Evolutionary conservation across 2,329 filamentous ascomycete genomes (phyloP), one percentile per base, ranked within the genome.

Genomic region (Apiospora koreana): DNA sequence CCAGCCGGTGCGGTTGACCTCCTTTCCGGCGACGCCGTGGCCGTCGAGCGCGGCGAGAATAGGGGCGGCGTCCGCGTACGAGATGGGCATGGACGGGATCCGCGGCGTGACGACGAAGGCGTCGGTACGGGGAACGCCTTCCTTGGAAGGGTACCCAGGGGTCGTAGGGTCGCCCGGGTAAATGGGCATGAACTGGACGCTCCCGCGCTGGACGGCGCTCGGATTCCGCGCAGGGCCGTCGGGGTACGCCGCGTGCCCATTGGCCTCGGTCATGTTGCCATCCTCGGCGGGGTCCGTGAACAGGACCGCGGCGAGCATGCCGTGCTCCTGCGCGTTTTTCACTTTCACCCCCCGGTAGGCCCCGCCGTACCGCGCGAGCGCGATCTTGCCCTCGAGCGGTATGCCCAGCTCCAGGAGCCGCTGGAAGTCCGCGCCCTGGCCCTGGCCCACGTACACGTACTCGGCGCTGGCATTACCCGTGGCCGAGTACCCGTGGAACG

Each of bases 401-500:
- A 96, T 84, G 64, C 92, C 92, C 0, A 92, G 88, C 58, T 89
- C 86, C 18, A 89, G 80, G 12, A 96, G 83, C 67, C 93, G 91
- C 71, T 94, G 88, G 72, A 91, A 96, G 76, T 96, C 93, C 28
- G 86, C 81, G 74, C 89, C 92, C 1, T 91, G 93, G 23, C 93
- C 93, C 70, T 92, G 93, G 78, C 95, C 95, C 69, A 89, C 91
- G 77, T 91, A 97, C 21, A 95, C 90, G 73, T 91, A 95, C 72
- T 89, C 88, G 0, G 89, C 92, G 0, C 92, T 93, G 18, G 92
- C 93, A 77, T 93, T 93, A 0, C 94, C 94, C 43, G 84, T 91
- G 0, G 93, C 93, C 0, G 92, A 94, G 78, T 96, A 97, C 14
- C 93, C 94, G 74, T 96, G 92, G 81, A 95, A 97, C 0, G 91